Evolutionary conservation across 805 yeast genomes (phyloP).

Genomic region (Tetrapisispora taiwanensis): DNA sequence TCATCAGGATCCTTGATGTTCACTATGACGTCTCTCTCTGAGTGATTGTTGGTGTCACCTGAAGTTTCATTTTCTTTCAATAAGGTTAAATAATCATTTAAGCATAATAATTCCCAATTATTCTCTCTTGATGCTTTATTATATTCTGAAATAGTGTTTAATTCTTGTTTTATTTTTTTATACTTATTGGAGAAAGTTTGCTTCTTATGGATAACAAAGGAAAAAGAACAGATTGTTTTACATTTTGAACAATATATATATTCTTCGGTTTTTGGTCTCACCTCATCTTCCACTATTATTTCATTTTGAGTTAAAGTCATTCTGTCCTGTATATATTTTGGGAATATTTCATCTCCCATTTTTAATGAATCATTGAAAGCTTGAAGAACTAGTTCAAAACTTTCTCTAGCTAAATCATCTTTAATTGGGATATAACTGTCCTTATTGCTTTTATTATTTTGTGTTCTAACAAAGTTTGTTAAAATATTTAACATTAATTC

Average conservation of each 20-base stretch:
- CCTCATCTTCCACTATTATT: too few relatives aligned
- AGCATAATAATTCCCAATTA: constrained; percentile 7
- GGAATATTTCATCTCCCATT: background rate
- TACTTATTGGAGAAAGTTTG: too few relatives aligned
- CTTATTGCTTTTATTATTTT: too few relatives aligned
- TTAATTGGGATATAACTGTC: constrained; percentile 4
- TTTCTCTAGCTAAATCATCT: constrained; percentile 13
- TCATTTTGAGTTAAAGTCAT: too few relatives aligned
- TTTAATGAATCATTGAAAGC: constrained; percentile 2
- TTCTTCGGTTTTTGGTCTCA: constrained; percentile 12
- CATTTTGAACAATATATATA: constrained; percentile 29
- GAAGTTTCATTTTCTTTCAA: background rate
- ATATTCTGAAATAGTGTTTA: background rate
- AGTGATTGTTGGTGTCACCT: background rate
- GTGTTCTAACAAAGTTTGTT: constrained; percentile 11
- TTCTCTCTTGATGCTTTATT: background rate
- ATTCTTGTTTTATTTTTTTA: background rate
- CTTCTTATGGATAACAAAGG: constrained; percentile 23
- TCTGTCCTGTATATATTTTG: background rate
- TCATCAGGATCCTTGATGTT: constrained; percentile 14
- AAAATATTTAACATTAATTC: constrained; percentile 40
- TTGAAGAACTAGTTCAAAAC: constrained; percentile 14
- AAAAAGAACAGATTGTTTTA: constrained; percentile 31
- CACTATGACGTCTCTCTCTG: constrained; percentile 11
- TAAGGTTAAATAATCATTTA: constrained; percentile 7